These are phyloP conservation scores for Fusarium nodosum DNA, from an alignment of 2,329 filamentous ascomycete species.

Conservation along the genomic window DNA sequence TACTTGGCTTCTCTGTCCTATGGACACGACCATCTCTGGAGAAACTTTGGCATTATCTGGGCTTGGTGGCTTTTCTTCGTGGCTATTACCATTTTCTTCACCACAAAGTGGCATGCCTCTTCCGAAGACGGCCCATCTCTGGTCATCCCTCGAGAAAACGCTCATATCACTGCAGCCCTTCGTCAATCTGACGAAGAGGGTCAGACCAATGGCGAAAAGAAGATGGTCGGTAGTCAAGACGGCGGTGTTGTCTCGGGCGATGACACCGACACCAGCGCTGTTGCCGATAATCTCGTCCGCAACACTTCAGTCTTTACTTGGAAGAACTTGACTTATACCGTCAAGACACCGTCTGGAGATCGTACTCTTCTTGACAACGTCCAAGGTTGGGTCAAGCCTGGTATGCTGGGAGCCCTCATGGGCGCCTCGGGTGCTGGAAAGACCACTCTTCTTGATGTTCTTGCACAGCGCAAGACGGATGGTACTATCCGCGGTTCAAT, in stretches of 20 bases:
- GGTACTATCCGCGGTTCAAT: conserved; percentile 82
- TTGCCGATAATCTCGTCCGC: conserved; percentile 61
- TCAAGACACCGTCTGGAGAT: conserved; percentile 72
- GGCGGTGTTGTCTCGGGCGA: conserved; percentile 33
- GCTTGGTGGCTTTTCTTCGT: conserved; percentile 74
- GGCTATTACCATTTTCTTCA: conserved; percentile 69
- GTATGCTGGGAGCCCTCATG: conserved; percentile 84
- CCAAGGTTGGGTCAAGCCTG: conserved; percentile 86
- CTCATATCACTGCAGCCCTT: conserved; percentile 54
- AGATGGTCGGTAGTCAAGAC: conserved; percentile 7
- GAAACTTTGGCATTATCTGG: conserved; percentile 73
- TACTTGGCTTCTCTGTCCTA: conserved; percentile 70
- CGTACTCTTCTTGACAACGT: conserved; percentile 82
- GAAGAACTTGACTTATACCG: conserved; percentile 78
- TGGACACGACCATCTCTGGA: conserved; percentile 66
- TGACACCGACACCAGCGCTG: conserved; percentile 35
- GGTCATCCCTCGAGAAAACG: conserved; percentile 72
- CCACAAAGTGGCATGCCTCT: conserved; percentile 67
- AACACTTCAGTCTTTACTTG: conserved; percentile 81
- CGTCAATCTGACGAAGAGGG: conserved; percentile 65
- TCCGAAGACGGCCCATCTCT: conserved; percentile 67
- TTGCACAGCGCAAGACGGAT: conserved; percentile 84
- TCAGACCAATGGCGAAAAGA: conserved; percentile 49
- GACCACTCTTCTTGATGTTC: conserved; percentile 85
- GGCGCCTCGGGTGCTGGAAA: conserved; percentile 86